phyloP scores from a whole-genome alignment of 148 eudicot species.

The Vaccinium myrtillus region DNA sequence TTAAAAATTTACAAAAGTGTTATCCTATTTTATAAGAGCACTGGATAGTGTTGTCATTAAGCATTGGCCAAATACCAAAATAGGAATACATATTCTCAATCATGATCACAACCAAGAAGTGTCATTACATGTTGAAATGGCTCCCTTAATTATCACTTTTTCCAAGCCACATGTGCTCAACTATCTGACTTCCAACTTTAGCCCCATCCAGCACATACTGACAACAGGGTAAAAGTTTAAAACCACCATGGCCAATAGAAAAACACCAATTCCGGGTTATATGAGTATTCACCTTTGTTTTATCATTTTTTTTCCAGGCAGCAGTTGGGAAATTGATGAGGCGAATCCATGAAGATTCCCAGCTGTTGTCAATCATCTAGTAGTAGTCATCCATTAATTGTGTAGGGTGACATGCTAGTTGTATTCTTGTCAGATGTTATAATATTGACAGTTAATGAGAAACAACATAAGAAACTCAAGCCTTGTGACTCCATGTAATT shows the following conservation, averaged over 20 bases:
- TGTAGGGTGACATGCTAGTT: background rate
- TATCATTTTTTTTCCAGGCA: background rate
- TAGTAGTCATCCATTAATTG: background rate
- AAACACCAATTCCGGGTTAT: background rate
- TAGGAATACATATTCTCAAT: background rate
- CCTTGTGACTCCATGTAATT: background rate
- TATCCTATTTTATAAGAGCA: background rate
- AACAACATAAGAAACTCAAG: background rate
- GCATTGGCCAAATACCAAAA: background rate
- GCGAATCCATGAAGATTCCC: background rate
- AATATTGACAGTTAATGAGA: background rate
- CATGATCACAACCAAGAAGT: background rate
- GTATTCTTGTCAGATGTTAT: background rate
- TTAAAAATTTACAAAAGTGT: background rate
- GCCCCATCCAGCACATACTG: background rate
- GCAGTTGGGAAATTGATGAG: background rate
- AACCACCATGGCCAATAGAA: background rate
- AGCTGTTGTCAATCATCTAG: background rate
- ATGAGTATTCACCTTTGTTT: background rate
- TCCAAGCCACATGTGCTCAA: background rate
- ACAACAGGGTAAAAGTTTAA: background rate
- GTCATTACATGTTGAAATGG: background rate
- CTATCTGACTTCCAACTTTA: background rate
- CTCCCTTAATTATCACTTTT: background rate
- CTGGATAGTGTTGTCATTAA: background rate